These are phyloP conservation scores for Xylaria curta DNA, from an alignment of 495 filamentous ascomycete genomes.

Conservation along the genomic window DNA sequence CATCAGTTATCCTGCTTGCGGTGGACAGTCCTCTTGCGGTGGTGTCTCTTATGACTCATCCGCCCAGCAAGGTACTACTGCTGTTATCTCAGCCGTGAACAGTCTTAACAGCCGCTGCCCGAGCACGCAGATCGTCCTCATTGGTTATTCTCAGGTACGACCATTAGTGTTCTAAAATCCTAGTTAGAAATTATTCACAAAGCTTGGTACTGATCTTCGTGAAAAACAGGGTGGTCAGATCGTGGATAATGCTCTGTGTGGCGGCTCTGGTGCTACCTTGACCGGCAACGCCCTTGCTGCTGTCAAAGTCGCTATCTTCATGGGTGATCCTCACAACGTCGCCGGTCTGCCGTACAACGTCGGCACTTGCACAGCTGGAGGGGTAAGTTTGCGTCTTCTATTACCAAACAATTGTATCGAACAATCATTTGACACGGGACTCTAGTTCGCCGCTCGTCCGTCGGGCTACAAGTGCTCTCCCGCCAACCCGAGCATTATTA, in stretches of 20 bases:
- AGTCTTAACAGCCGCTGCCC: slow-evolving; percentile 61
- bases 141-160: slow-evolving; percentile 59
- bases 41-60: slow-evolving; percentile 61
- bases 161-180: not conserved
- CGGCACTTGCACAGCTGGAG: slow-evolving; percentile 61
- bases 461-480: slow-evolving; percentile 61
- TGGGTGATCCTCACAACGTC: slow-evolving; percentile 65
- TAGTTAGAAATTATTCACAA: not conserved
- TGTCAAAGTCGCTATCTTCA: slow-evolving; percentile 67
- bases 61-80: slow-evolving; percentile 56
- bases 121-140: slow-evolving; percentile 61
- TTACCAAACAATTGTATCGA: not conserved
- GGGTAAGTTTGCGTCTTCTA: slow-evolving; percentile 53
- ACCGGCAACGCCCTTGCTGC: slow-evolving; percentile 54
- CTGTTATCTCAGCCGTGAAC: slow-evolving; percentile 62
- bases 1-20: slow-evolving; percentile 60
- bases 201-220: slow-evolving; percentile 1
- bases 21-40: slow-evolving; percentile 57
- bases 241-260: slow-evolving; percentile 68
- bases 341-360: slow-evolving; percentile 64
- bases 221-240: slow-evolving; percentile 62
- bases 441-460: slow-evolving; percentile 62
- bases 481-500: slow-evolving; percentile 55
- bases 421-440: not conserved
- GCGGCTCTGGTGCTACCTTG: slow-evolving; percentile 59